Base-by-base conservation (phyloP, 352 stramenopile genomes). In the Phytopythium sindhum region DNA sequence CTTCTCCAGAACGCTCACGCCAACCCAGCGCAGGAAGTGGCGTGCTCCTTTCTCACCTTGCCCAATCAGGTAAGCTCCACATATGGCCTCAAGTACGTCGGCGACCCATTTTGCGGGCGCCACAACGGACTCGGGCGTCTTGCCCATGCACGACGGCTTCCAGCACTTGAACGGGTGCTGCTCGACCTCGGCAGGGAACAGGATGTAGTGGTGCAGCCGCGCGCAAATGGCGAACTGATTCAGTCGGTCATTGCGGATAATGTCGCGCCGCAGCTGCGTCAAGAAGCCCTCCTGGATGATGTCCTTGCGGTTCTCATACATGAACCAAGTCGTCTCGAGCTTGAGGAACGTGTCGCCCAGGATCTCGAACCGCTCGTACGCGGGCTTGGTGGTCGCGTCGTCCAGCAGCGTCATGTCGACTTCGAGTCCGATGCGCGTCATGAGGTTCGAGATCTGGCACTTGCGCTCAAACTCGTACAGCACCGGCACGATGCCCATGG, bases 401-500 rank as follows among this genome's bases (percentile, higher is more conserved):
- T 92, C 75, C 39, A 96, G 66, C 37, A 92, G 68, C n/a, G 66
- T 63, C 62, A 91, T 78, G 39, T 96, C 82, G 1, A 96, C 63
- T 47, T 94, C 84, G 35, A 91, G 35, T 21, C 85, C 85, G 52
- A 96, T 91, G 39, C 80, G 67, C 1, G 44, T 66, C 87, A 96
- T 96, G n/a, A 96, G 70, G n/a, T 84, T 76, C 19, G 87, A 94
- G 63, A 96, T 88, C 62, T 96, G 87, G 45, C 84, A 93, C 62
- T 96, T 96, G 64, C 87, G 83, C 61, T 96, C 87, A 63, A 96
- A 96, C 57, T 96, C 87, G 51, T 93, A 94, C 6, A 96, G 70
- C 52, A 96, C 61, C 23, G 87, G 85, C n/a, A 96, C 71, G 35
- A 96, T 75, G 9, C 87, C 82, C 65, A 94, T 92, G 11, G 78